Base-by-base conservation (phyloP, 345 rosid genomes). In the Hibiscus trionum region DNA sequence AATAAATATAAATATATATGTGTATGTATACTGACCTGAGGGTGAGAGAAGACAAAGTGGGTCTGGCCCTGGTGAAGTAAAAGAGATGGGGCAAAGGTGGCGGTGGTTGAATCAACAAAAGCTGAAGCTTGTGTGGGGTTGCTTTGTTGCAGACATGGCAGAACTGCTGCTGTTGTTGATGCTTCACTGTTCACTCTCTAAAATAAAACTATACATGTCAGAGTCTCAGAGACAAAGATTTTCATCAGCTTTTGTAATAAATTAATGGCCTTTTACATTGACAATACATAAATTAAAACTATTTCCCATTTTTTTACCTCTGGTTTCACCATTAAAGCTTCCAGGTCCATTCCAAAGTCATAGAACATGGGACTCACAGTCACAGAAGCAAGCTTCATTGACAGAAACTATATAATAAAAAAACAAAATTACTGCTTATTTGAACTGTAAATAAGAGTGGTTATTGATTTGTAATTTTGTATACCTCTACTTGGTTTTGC, bases 401-500 rank as follows among this genome's bases (percentile, higher is more conserved):
- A 90, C 6, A 90, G 88, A 80, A 88, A 81, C 96, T 90, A 82
- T 4, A 72, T 53, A 11, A 19, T 3, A 44, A 24, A 58, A 56
- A 44, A 39, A 39, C 39, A 35, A 39, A 39, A 39, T 39, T 39
- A 39, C 44, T 39, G 47, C 11, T 44, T 10, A 44, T 44, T 44
- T 44, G 11, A 42, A 42, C 46, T 42, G 46, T 42, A 10, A 42
- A 37, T 37, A 42, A 42, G 46, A 42, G 46, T 42, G 46, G 11
- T 9, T 42, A 42, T 8, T 42, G 11, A 42, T 42, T 42, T 7
- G 9, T 37, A 35, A 5, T 35, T 4, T 35, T 35, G 8, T 1
- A 11, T 73, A 88, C 96, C 92, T 90, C 91, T 46, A 88, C 96
- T 88, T 90, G 96, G 77, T 76, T 84, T 46, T 90, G 92, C 12